Evolutionary conservation across 2,329 filamentous ascomycete species (phyloP).

Genomic region (Tolypocladium guangdongense): DNA sequence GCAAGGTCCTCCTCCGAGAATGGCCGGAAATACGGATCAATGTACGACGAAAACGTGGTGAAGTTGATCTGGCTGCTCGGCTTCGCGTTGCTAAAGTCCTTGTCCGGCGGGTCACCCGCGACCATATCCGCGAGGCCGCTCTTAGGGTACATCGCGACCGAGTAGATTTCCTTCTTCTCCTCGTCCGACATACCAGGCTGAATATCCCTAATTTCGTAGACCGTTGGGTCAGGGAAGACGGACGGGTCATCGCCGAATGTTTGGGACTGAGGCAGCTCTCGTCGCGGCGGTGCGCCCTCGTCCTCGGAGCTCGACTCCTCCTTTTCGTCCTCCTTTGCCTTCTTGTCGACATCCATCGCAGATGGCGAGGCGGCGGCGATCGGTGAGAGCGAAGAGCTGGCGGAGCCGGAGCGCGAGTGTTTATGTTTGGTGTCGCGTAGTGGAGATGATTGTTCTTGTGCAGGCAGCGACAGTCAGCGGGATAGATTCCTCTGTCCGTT

Average conservation of each 20-base stretch:
- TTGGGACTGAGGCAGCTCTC: constrained; percentile 64
- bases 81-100: constrained; percentile 91
- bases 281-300: constrained; percentile 48
- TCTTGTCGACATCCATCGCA: constrained; percentile 49
- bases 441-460: constrained; percentile 42
- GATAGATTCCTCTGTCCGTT: background rate
- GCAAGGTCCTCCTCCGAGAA: constrained; percentile 90
- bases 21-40: constrained; percentile 82
- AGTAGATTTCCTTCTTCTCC: constrained; percentile 80
- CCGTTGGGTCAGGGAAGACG: constrained; percentile 80
- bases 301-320: constrained; percentile 45
- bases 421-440: constrained; percentile 42
- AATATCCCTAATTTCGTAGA: constrained; percentile 81
- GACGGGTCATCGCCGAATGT: constrained; percentile 89
- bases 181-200: constrained; percentile 68
- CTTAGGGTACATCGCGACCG: constrained; percentile 72
- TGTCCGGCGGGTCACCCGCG: constrained; percentile 80
- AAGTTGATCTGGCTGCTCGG: constrained; percentile 91
- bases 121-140: constrained; percentile 76
- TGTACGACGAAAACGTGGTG: constrained; percentile 81
- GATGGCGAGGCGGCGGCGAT: constrained; percentile 38
- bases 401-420: constrained; percentile 41
- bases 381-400: constrained; percentile 50
- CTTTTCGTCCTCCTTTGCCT: constrained; percentile 29
- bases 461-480: constrained; percentile 1